Conservation (phyloP, 106 monocot genomes). For the Chionographis japonica region DNA sequence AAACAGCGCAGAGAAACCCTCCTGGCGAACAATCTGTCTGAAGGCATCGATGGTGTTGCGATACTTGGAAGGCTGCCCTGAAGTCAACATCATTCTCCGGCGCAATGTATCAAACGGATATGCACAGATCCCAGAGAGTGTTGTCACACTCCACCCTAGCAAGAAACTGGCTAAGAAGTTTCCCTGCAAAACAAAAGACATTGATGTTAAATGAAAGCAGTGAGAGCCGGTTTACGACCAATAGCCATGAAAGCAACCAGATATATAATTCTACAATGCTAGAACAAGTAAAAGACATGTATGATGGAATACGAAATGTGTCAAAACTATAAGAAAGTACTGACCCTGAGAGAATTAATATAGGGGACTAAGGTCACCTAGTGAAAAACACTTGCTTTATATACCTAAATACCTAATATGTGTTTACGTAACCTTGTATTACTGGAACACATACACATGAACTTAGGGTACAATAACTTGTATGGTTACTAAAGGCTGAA, state of each 20-base stretch:
- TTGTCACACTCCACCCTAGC: slow-evolving; percentile 74
- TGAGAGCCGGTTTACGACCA: not conserved
- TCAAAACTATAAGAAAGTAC: too few species aligned
- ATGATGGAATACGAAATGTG: too few species aligned
- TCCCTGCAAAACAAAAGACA: slow-evolving; percentile 34
- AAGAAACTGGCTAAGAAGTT: slow-evolving; percentile 85
- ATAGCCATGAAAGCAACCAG: not conserved
- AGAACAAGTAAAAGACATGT: too few species aligned
- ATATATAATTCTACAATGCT: too few species aligned
- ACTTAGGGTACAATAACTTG: too few species aligned
- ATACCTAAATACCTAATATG: too few species aligned
- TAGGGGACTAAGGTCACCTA: too few species aligned
- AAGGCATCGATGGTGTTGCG: slow-evolving; percentile 53
- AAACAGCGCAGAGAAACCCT: slow-evolving; percentile 62
- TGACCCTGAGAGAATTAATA: too few species aligned
- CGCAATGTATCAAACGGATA: slow-evolving; percentile 94
- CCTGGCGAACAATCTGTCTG: slow-evolving; percentile 42
- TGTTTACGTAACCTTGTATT: too few species aligned
- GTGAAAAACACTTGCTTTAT: too few species aligned
- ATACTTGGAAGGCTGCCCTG: slow-evolving; percentile 70
- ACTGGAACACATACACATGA: too few species aligned
- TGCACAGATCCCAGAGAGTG: slow-evolving; percentile 69
- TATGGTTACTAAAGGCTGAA: too few species aligned
- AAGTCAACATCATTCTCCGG: slow-evolving; percentile 94
- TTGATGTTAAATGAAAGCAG: not conserved